Evolutionary conservation across 441 rosid species (phyloP), one percentile per base, ranked within the genome.

Genomic region (Pelargonium cotyledonis): DNA sequence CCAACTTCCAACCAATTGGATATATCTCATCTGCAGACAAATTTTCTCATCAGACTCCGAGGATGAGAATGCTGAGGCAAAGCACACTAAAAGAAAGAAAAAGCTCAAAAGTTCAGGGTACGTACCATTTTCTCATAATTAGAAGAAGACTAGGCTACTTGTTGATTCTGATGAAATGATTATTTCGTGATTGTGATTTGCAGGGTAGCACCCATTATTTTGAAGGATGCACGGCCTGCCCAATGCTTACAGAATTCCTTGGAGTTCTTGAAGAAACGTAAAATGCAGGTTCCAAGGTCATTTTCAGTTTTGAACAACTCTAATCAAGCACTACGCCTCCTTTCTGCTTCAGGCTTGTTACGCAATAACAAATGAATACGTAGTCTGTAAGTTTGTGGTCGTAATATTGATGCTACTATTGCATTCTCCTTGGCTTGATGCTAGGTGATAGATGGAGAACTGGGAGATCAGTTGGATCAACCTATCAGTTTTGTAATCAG

Each of bases 241-340:
- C 84, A 31, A 66, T 91, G 97, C 79, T 75, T 84, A 73, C 86
- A 86, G 69, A 84, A 31, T 67, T 87, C 90, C 14, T 71, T 89
- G 80, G 94, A 91, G 61, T 94, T 91, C 78, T 82, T 91, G 77
- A 91, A 86, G 84, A 85, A 80, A 70, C 86, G 88, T 83, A 94
- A 83, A 79, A 83, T 84, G 80, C 89, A 81, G 81, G 89, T 91
- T 70, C 68, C 89, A 1, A 81, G 99, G 71, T 94, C 96, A 23
- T 75, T 86, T 57, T 75, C 92, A 0, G 84, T 87, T 73, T 76
- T 94, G 81, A 82, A 83, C 74, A 88, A 88, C 72, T 77, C 96
- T 9, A 78, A 78, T 80, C 95, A 87, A 80, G 97, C 96, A 51
- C 83, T 89, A 23, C 89, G 98, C 70, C 86, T 87, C 69, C 81